Percentiles rank a stretch among this genome's conserved stretches.
Evolutionary conservation across 2,329 filamentous ascomycete species (phyloP).

Genomic region (Colletotrichum liaoningense): DNA sequence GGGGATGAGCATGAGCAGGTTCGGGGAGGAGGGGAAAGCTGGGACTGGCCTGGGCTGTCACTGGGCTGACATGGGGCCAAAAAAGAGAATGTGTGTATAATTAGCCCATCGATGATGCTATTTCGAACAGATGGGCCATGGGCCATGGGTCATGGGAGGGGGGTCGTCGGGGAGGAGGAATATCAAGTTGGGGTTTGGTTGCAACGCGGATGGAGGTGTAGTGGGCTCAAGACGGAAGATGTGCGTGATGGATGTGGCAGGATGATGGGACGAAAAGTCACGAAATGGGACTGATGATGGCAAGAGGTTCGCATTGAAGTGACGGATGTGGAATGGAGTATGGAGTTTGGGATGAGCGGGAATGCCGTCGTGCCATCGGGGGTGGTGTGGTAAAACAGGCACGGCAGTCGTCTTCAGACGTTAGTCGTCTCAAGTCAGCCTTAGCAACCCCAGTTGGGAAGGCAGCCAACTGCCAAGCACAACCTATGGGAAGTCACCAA

Average conservation of each 20-base stretch:
- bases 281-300: not conserved
- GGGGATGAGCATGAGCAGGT: not conserved
- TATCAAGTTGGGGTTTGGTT: not conserved
- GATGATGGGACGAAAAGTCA: not conserved
- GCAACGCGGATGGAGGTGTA: not conserved
- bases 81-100: slow-evolving; percentile 1
- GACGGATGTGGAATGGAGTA: not conserved
- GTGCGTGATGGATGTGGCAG: not conserved
- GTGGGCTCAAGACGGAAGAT: not conserved
- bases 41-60: slow-evolving; percentile 6
- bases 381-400: slow-evolving; percentile 24
- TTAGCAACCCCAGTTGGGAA: not conserved
- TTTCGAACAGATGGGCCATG: slow-evolving; percentile 21
- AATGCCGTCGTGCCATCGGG: slow-evolving; percentile 29
- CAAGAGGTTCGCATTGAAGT: not conserved
- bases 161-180: not conserved
- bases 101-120: slow-evolving; percentile 30
- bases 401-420: slow-evolving; percentile 31
- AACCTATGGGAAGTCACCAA: not conserved
- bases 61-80: slow-evolving; percentile 15
- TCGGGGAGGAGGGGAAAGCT: not conserved
- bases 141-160: not conserved
- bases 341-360: slow-evolving; percentile 14
- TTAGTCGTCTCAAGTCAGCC: slow-evolving; percentile 32
- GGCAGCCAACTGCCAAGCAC: not conserved